Percentiles rank a stretch among this genome's conserved stretches.
Evolutionary conservation across 2,329 filamentous ascomycete genomes (phyloP).

Genomic region (Zalaria obscura): DNA sequence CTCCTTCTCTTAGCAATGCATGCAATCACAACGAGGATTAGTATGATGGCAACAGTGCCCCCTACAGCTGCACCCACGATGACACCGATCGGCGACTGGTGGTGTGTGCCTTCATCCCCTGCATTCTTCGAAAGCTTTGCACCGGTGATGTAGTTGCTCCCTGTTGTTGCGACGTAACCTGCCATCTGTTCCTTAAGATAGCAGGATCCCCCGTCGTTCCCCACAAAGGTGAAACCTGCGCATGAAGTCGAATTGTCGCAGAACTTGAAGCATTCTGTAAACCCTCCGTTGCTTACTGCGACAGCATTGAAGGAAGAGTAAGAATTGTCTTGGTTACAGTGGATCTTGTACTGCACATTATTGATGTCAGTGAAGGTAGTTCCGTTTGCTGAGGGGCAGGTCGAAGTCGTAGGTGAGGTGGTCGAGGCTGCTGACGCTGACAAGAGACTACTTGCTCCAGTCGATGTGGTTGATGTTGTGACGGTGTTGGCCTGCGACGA

Average conservation of each 20-base stretch:
- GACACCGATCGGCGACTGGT: constrained; percentile 1
- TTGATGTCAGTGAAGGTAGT: constrained; percentile 11
- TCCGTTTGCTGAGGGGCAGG: constrained; percentile 12
- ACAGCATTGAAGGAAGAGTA: constrained; percentile 9
- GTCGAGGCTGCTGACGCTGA: background rate
- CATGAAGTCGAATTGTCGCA: constrained; percentile 12
- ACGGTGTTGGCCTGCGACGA: too few relatives aligned
- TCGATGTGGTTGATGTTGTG: too few relatives aligned
- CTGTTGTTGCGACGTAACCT: constrained; percentile 8
- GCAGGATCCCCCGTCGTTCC: constrained; percentile 12
- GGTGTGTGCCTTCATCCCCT: too few relatives aligned
- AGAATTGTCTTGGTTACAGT: constrained; percentile 14
- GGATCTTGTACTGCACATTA: constrained; percentile 13
- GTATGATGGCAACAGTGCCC: constrained; percentile 6
- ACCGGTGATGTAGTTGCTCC: constrained; percentile 12
- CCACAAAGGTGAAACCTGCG: constrained; percentile 15
- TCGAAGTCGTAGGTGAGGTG: constrained; percentile 6
- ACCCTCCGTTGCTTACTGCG: constrained; percentile 12
- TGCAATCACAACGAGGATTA: constrained; percentile 9
- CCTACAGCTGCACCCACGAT: constrained; percentile 11
- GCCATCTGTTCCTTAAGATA: constrained; percentile 12
- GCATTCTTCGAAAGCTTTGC: constrained; percentile 4
- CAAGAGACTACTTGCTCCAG: background rate
- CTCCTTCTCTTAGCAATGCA: constrained; percentile 6
- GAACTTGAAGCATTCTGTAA: constrained; percentile 14